Evolutionary conservation across 192 early-diverging fungal species (phyloP).

Genomic region (Coemansia sp.): DNA sequence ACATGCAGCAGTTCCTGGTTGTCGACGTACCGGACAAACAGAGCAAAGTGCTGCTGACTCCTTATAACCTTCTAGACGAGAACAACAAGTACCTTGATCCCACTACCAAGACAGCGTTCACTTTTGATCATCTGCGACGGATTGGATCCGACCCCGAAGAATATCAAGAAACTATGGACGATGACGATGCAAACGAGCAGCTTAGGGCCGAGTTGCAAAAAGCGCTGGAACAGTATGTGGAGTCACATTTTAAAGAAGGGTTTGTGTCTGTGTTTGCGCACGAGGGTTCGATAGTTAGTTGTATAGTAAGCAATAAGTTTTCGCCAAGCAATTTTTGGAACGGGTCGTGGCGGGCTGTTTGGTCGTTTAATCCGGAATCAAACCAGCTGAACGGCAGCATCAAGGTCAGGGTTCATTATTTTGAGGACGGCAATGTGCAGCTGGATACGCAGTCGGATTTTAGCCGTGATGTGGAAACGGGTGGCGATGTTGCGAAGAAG

Average conservation of each 20-base stretch:
- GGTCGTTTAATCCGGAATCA: constrained; percentile 66
- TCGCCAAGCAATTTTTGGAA: constrained; percentile 96
- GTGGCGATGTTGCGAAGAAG: constrained; percentile 44
- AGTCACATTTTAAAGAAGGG: constrained; percentile 82
- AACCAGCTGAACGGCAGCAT: constrained; percentile 69
- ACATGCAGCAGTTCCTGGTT: constrained; percentile 77
- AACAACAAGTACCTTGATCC: constrained; percentile 75
- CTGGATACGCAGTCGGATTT: constrained; percentile 78
- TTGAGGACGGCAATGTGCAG: constrained; percentile 99
- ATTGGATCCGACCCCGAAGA: constrained; percentile 43
- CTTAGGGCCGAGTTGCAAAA: constrained; percentile 64
- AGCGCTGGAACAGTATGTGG: constrained; percentile 64
- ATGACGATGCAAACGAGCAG: constrained; percentile 14
- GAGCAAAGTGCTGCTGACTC: constrained; percentile 67
- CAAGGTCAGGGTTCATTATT: constrained; percentile 92
- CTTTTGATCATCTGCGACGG: constrained; percentile 80
- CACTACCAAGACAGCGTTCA: constrained; percentile 67
- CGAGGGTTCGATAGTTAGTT: constrained; percentile 41
- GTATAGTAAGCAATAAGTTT: constrained; percentile 88
- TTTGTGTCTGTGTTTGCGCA: constrained; percentile 60
- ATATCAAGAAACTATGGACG: not conserved
- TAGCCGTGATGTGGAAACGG: constrained; percentile 22
- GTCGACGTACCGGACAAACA: constrained; percentile 65
- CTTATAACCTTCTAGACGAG: constrained; percentile 67
- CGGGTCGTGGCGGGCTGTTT: constrained; percentile 89